phyloP scores from a whole-genome alignment of 2,329 filamentous ascomycete species.

The Daldinia eschscholtzii region DNA sequence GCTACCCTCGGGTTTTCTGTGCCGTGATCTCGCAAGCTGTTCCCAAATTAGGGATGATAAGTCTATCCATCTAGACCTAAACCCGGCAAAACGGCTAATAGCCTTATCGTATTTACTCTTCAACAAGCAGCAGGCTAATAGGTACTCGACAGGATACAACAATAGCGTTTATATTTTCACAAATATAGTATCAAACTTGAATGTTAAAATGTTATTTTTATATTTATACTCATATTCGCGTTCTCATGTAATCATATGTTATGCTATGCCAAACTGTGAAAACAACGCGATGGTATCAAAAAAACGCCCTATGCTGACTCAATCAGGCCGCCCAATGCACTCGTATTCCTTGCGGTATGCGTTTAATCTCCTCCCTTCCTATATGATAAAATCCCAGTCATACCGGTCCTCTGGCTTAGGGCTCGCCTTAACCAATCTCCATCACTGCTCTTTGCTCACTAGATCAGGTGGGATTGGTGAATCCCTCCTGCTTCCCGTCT shows the following conservation, averaged over 20 bases:
- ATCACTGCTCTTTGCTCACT: slow-evolving; percentile 28
- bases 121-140: not conserved
- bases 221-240: slow-evolving; percentile 32
- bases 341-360: slow-evolving; percentile 42
- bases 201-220: slow-evolving; percentile 10
- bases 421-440: not conserved
- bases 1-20: not conserved
- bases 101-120: not conserved
- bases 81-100: not conserved
- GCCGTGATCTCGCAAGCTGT: slow-evolving; percentile 11
- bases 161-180: not conserved
- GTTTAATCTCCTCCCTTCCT: slow-evolving; percentile 29
- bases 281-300: slow-evolving; percentile 41
- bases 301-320: slow-evolving; percentile 37
- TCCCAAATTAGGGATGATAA: slow-evolving; percentile 16
- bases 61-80: not conserved
- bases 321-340: slow-evolving; percentile 30
- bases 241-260: slow-evolving; percentile 22
- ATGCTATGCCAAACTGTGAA: slow-evolving; percentile 22
- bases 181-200: not conserved
- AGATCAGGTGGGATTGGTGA: slow-evolving; percentile 55
- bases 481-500: slow-evolving; percentile 52
- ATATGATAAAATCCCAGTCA: not conserved
- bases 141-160: not conserved
- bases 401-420: not conserved